A percentile compares a stretch with the other conserved stretches of the same genome.
These are phyloP conservation scores for Gremmenia infestans DNA, from an alignment of 2,329 filamentous ascomycete species.

Conservation along the genomic window DNA sequence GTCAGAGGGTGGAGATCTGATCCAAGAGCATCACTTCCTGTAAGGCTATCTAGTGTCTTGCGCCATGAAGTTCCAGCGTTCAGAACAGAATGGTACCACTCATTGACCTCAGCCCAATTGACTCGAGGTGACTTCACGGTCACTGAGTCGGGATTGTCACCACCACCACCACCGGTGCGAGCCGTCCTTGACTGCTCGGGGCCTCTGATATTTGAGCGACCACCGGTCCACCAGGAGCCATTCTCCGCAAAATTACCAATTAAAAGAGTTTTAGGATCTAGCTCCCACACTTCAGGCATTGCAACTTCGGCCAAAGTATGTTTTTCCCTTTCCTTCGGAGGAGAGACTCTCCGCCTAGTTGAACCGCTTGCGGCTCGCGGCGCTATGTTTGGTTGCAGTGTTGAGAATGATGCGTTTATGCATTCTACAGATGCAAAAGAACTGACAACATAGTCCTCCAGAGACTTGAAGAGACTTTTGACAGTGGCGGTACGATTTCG, in stretches of 20 bases:
- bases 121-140: constrained; percentile 62
- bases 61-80: constrained; percentile 66
- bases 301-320: constrained; percentile 20
- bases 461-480: constrained; percentile 62
- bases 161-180: constrained; percentile 22
- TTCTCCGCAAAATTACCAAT: constrained; percentile 76
- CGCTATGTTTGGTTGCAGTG: constrained; percentile 38
- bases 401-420: constrained; percentile 72
- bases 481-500: constrained; percentile 33
- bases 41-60: constrained; percentile 51
- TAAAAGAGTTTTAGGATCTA: constrained; percentile 71
- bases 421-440: constrained; percentile 66
- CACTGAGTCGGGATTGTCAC: constrained; percentile 36
- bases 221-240: constrained; percentile 75
- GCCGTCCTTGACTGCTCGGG: constrained; percentile 31
- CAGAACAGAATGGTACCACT: constrained; percentile 70
- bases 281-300: constrained; percentile 55
- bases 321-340: constrained; percentile 32
- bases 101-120: constrained; percentile 65
- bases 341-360: constrained; percentile 19
- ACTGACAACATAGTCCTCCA: constrained; percentile 72
- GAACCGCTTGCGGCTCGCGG: constrained; percentile 27
- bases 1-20: constrained; percentile 19
- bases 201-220: constrained; percentile 37
- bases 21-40: constrained; percentile 26